Base-by-base conservation (phyloP, 345 rosid genomes). In the Noccaea bulbosa region DNA sequence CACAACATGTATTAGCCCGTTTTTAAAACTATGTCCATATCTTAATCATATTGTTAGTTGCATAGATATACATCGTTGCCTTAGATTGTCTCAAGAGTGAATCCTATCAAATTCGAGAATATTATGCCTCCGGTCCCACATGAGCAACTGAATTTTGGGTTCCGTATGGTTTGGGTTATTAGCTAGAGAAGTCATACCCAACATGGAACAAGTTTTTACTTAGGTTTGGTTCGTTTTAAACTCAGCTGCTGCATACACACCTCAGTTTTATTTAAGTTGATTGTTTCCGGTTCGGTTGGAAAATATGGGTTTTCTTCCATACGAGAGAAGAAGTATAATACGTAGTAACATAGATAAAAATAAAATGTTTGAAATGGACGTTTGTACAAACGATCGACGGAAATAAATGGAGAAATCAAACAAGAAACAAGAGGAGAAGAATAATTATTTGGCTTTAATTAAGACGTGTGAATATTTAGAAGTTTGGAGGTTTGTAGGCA, bases 401-500 rank as follows among this genome's bases (percentile, higher is more conserved):
- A 37, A 30, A 5, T 35, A 9, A 50, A 60, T 17, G 46, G 17
- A 43, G 6, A 16, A 71, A 9, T 37, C 22, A 37, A 35, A 39
- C 16, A 16, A 32, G 17, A 24, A 39, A 35, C 24, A 33, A 43
- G 32, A 44, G 51, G 50, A 52, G 15, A 43, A 67, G 10, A 50
- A 12, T 5, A 39, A 39, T 7, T 65, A 24, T 50, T 14, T 11
- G 12, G 10, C 6, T 8, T 60, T 41, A 39, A 20, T 10, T 11
- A 11, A 17, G 46, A 20, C 12, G 10, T 14, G 40, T 22, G 35
- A 17, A 20, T 27, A 27, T 37, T 50, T 49, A 60, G 40, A 52
- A 43, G 44, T 40, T 39, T 11, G 67, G 76, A 7, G 77, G 81
- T 60, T 77, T 77, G 77, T 72, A 72, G 48, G 77, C 77, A 1